Percentiles rank a stretch among this genome's conserved stretches.
phyloP scores from a whole-genome alignment of 225 moss, liverwort and hornwort species.

The Rhytidiadelphus loreus region DNA sequence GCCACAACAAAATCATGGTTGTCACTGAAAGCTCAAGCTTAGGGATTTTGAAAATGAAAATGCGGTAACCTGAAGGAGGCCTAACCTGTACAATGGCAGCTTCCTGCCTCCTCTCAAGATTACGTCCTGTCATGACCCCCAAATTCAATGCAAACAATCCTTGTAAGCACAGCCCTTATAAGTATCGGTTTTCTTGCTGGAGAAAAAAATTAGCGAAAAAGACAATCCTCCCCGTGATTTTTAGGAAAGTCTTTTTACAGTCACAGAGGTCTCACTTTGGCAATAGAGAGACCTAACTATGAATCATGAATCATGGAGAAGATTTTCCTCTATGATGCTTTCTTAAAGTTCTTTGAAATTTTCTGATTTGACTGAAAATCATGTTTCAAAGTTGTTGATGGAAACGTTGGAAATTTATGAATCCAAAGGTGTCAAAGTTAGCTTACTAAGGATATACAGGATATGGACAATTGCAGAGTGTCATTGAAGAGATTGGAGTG shows the following conservation, averaged over 20 bases:
- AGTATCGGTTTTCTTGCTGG: not conserved
- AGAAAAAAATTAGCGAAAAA: not conserved
- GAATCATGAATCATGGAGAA: not conserved
- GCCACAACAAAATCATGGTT: not conserved
- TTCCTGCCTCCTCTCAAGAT: slow-evolving; percentile 69
- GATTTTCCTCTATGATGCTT: not conserved
- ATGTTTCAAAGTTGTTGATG: not conserved
- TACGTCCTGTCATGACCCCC: slow-evolving; percentile 39
- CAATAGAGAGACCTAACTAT: not conserved
- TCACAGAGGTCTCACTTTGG: not conserved
- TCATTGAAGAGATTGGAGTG: not conserved
- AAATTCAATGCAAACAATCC: not conserved
- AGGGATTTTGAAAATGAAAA: not conserved
- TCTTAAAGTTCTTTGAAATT: not conserved
- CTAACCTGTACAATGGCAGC: slow-evolving; percentile 74
- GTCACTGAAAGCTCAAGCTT: not conserved
- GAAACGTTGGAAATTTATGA: not conserved
- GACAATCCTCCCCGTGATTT: not conserved
- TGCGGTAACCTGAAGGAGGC: not conserved
- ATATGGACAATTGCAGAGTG: not conserved
- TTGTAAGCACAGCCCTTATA: not conserved
- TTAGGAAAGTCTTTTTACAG: not conserved
- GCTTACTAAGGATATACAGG: not conserved
- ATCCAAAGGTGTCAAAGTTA: not conserved
- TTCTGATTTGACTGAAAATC: not conserved